Evolutionary conservation across 345 rosid species (phyloP).

Genomic region (Eucalyptus sideroxylon): DNA sequence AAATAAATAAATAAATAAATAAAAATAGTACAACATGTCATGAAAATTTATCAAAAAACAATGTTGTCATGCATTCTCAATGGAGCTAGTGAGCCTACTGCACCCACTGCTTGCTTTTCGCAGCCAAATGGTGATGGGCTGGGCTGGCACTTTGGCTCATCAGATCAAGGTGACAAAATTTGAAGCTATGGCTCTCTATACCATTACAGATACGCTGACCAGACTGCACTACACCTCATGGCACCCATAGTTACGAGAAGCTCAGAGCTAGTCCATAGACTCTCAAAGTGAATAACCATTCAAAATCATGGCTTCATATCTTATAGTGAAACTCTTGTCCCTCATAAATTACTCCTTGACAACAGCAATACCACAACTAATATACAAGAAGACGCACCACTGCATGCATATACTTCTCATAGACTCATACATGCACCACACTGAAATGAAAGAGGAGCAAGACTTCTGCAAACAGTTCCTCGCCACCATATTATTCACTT

Average conservation of each 20-base stretch:
- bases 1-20: neutral
- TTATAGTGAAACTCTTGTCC: neutral
- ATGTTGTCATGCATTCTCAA: neutral
- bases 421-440: neutral
- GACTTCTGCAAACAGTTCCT: neutral
- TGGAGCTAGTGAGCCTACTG: neutral
- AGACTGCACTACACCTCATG: neutral
- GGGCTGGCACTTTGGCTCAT: neutral
- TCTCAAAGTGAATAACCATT: neutral
- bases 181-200: neutral
- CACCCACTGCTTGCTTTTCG: neutral
- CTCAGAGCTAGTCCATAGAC: neutral
- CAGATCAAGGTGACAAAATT: neutral
- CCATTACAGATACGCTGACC: neutral
- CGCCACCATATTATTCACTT: too few relatives aligned
- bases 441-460: neutral
- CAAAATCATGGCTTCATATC: neutral
- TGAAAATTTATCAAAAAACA: neutral
- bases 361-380: neutral
- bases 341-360: neutral
- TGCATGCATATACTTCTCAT: neutral
- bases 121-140: neutral
- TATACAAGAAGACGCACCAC: neutral
- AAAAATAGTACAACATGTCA: neutral
- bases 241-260: neutral